Percentiles rank a stretch among this genome's conserved stretches.
Evolutionary conservation across 768 basidiomycete species (phyloP).

Genomic region (Suillus variegatus): DNA sequence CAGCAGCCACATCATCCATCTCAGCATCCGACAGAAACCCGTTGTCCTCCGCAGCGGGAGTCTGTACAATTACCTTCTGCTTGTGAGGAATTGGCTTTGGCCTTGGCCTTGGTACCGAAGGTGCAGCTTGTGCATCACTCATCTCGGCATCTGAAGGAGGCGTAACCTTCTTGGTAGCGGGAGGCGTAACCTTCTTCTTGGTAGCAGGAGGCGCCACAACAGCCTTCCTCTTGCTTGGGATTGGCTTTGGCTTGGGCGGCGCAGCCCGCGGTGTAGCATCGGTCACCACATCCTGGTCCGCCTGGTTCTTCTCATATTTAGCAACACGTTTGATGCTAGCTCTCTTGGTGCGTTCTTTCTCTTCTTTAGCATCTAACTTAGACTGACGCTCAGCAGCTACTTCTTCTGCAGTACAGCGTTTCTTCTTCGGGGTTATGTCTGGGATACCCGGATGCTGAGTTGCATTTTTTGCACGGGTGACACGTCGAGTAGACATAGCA

Average conservation of each 20-base stretch:
- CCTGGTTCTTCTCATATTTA: background rate
- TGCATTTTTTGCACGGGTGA: constrained; percentile 7
- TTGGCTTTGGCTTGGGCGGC: background rate
- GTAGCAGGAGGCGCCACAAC: background rate
- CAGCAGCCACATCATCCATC: too few relatives aligned
- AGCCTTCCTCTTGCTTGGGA: background rate
- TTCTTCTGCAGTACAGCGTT: constrained; percentile 11
- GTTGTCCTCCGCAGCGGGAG: background rate
- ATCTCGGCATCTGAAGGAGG: background rate
- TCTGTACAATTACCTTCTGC: background rate
- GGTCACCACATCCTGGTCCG: background rate
- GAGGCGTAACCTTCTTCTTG: background rate
- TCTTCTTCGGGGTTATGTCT: background rate
- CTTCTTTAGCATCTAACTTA: constrained; percentile 6
- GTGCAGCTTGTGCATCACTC: background rate
- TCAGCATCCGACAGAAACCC: background rate
- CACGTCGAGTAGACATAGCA: background rate
- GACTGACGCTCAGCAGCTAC: constrained; percentile 11
- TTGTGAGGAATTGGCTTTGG: background rate
- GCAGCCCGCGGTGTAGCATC: background rate
- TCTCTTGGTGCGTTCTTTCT: background rate
- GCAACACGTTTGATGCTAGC: constrained; percentile 3
- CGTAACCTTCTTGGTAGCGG: background rate
- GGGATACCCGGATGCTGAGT: constrained; percentile 9
- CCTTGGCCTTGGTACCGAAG: background rate